Base-by-base conservation (phyloP, 2,329 filamentous ascomycete genomes). In the Claviceps maximensis region DNA sequence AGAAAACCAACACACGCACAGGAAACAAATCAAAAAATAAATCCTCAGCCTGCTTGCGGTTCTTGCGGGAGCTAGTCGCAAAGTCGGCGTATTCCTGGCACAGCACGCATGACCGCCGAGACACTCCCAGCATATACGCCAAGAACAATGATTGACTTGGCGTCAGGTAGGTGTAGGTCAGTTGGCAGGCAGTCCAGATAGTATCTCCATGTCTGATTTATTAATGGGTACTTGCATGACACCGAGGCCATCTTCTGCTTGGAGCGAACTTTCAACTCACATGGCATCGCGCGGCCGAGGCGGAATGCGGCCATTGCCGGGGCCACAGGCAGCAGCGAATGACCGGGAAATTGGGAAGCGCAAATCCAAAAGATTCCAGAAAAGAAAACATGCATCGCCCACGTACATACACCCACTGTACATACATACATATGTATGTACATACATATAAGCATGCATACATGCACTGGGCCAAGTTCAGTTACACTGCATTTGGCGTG, bases 91-190 rank as follows among this genome's bases (percentile, higher is more conserved):
- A 44, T 44, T 44, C 41, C 41, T 49, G 27, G 29, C 48, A 54
- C 23, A 54, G 49, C 45, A 41, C 49, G 51, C 54, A 53, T 55
- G 54, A 47, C 31, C 47, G n/a, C 47, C 49, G 46, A 53, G 51
- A 55, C 51, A 50, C 23, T n/a, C 46, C 38, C 47, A 42, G 27
- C 44, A 27, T 53, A 41, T 46, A 48, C 48, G 54, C 49, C 44
- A 53, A 23, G 36, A 29, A 13, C 15, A 44, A 5, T 6, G 12
- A 17, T 44, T 17, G 42, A 42, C 31, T 3, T 33, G 7, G 10
- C 8, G n/a, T n/a, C n/a, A n/a, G n/a, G n/a, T n/a, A n/a, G n/a
- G n/a, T n/a, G n/a, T n/a, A n/a, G n/a, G n/a, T n/a, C n/a, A n/a
- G n/a, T n/a, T n/a, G n/a, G n/a, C n/a, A n/a, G n/a, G n/a, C 41